These are phyloP conservation scores for Trichoderma sp. DNA, from an alignment of 2,329 filamentous ascomycete genomes.

Conservation along the genomic window DNA sequence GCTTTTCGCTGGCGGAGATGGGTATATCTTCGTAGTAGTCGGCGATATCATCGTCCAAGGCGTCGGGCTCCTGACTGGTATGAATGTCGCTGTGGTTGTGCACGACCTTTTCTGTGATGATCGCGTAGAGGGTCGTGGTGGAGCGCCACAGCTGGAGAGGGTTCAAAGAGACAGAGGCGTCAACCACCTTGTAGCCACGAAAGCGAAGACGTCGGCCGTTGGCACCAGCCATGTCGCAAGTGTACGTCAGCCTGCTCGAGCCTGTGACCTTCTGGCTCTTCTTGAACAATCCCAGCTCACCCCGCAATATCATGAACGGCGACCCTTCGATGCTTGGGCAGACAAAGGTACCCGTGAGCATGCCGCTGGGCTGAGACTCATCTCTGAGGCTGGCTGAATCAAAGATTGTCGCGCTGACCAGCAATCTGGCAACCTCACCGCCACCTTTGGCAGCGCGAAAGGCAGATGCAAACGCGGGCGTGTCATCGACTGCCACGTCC, in stretches of 20 bases:
- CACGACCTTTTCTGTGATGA: slow-evolving; percentile 54
- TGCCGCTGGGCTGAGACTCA: slow-evolving; percentile 29
- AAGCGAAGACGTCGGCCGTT: slow-evolving; percentile 58
- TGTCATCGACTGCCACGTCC: slow-evolving; percentile 49
- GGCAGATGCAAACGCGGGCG: slow-evolving; percentile 56
- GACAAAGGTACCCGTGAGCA: slow-evolving; percentile 62
- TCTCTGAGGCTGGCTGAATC: slow-evolving; percentile 36
- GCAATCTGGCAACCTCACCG: slow-evolving; percentile 60
- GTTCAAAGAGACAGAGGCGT: slow-evolving; percentile 61
- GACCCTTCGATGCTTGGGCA: slow-evolving; percentile 44
- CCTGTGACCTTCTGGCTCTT: slow-evolving; percentile 56
- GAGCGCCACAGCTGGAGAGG: slow-evolving; percentile 61
- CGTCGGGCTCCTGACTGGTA: neutral
- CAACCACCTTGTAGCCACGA: slow-evolving; percentile 64
- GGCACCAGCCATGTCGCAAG: slow-evolving; percentile 61
- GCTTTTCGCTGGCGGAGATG: neutral
- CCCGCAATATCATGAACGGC: slow-evolving; percentile 62
- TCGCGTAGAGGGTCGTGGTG: slow-evolving; percentile 64
- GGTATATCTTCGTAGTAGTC: neutral
- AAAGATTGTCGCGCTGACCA: slow-evolving; percentile 60
- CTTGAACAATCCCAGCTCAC: slow-evolving; percentile 60
- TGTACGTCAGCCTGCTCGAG: slow-evolving; percentile 61
- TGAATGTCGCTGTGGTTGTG: neutral
- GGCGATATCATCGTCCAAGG: neutral
- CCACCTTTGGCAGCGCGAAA: slow-evolving; percentile 55